Evolutionary conservation across 2,329 filamentous ascomycete species (phyloP).

Genomic region (Leptodontidium sp.): DNA sequence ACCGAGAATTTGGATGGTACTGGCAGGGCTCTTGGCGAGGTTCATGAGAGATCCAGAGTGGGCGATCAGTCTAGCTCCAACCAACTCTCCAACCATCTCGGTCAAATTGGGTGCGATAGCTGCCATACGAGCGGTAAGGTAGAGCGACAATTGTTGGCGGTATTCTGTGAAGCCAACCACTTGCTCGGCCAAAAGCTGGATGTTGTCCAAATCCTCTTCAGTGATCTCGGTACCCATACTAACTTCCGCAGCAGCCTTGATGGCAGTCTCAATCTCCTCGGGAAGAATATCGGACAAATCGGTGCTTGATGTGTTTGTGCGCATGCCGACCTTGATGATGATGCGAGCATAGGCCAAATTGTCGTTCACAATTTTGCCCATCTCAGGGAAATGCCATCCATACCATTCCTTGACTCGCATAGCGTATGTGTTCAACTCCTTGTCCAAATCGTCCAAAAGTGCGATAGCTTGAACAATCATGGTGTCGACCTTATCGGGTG

Average conservation of each 20-base stretch:
- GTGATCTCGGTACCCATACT: slow-evolving; percentile 99
- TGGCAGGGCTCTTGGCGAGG: slow-evolving; percentile 92
- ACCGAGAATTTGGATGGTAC: slow-evolving; percentile 96
- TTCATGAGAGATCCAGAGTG: slow-evolving; percentile 95
- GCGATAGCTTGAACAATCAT: slow-evolving; percentile 99
- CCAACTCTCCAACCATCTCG: slow-evolving; percentile 88
- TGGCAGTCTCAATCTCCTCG: slow-evolving; percentile 89
- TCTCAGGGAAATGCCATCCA: slow-evolving; percentile 98
- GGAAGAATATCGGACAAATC: slow-evolving; percentile 92
- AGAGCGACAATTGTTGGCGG: slow-evolving; percentile 85
- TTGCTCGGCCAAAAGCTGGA: slow-evolving; percentile 89
- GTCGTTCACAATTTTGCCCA: slow-evolving; percentile 96
- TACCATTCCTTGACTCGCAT: slow-evolving; percentile 99
- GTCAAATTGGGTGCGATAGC: slow-evolving; percentile 97
- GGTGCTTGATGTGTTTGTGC: slow-evolving; percentile 76
- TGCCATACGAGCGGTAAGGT: slow-evolving; percentile 92
- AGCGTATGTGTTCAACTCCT: slow-evolving; percentile 97
- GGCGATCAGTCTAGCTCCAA: slow-evolving; percentile 93
- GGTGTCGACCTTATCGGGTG: slow-evolving; percentile 96
- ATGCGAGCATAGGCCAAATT: slow-evolving; percentile 93
- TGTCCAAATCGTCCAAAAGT: slow-evolving; percentile 94
- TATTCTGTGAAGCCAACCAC: slow-evolving; percentile 93
- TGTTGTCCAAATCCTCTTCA: slow-evolving; percentile 90
- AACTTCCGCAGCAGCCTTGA: slow-evolving; percentile 94
- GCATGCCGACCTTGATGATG: slow-evolving; percentile 88